Evolutionary conservation across 768 basidiomycete species (phyloP), one percentile per base, ranked within the genome.

Genomic region (Boletus sp.): DNA sequence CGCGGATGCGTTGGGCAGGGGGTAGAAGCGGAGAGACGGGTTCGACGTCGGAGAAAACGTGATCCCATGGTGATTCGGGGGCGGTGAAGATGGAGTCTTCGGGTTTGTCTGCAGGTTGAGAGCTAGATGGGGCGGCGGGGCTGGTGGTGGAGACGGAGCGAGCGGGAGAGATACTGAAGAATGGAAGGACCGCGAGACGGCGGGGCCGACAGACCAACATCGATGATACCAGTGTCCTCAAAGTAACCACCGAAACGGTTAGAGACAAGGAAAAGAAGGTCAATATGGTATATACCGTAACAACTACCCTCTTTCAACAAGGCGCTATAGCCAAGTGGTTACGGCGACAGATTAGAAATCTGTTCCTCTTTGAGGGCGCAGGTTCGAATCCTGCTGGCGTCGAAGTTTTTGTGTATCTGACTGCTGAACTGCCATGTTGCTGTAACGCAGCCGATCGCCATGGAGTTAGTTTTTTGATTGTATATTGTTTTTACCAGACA

Each of bases 311-410:
- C 15, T 36, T 32, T n/a, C 24, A 4, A 18, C 5, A 52, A 54
- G 70, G 71, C 72, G 76, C 81, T 81, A 83, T 82, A 82, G 81
- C 83, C 81, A 81, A 83, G 80, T 83, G 82, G 83, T 82, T 83
- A 86, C 80, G 80, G 84, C 84, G 84, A 85, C 82, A 83, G 83
- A 86, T 83, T 84, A 83, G 83, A 83, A 83, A 83, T 83, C 81
- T 83, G 80, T 83, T 83, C 78, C 82, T 79, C 79, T 83, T 80
- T 80, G 79, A 79, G 82, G 78, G 83, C 83, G 83, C 78, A 83
- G 80, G 83, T 83, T 83, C 82, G 74, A 83, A 76, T 83, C 82
- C 79, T 82, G 81, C 80, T 81, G 81, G 79, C 79, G 80, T 83
- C 81, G 81, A 48, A 35, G 24, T 24, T 24, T 24, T 24, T 24